phyloP scores from a whole-genome alignment of 1,139 yeast species.

The Yamadazyma atlantica region DNA sequence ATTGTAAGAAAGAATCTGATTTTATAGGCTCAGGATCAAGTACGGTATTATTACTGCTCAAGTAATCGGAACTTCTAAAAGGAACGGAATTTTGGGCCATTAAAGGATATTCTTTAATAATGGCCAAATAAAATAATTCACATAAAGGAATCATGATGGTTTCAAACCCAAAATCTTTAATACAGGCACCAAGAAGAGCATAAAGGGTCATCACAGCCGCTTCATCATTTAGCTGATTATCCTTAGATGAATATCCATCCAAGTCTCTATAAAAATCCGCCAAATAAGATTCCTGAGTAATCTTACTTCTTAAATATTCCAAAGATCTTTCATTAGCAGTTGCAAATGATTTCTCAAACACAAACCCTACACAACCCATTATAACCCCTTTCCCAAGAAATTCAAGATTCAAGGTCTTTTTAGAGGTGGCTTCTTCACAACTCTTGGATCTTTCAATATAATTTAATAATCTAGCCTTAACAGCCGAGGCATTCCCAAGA shows the following conservation, averaged over 20 bases:
- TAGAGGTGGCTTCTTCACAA: slow-evolving; percentile 53
- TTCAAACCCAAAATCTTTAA: slow-evolving; percentile 81
- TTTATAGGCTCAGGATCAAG: slow-evolving; percentile 6
- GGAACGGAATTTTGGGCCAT: slow-evolving; percentile 44
- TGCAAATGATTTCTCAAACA: slow-evolving; percentile 54
- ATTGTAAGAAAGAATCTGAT: slow-evolving; percentile 18
- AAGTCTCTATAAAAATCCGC: slow-evolving; percentile 52
- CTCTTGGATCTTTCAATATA: slow-evolving; percentile 63
- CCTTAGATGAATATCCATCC: slow-evolving; percentile 40
- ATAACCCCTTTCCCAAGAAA: slow-evolving; percentile 59
- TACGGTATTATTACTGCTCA: slow-evolving; percentile 1
- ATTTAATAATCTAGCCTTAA: slow-evolving; percentile 28
- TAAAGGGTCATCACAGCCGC: slow-evolving; percentile 52
- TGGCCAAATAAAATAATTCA: slow-evolving; percentile 62
- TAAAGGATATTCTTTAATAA: slow-evolving; percentile 66
- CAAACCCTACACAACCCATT: slow-evolving; percentile 54
- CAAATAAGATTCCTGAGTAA: slow-evolving; percentile 42
- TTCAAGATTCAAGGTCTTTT: slow-evolving; percentile 47
- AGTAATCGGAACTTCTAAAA: slow-evolving; percentile 19
- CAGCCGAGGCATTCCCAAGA: slow-evolving; percentile 11
- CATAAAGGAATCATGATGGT: slow-evolving; percentile 58
- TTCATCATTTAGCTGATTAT: slow-evolving; percentile 34
- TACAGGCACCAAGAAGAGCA: slow-evolving; percentile 65
- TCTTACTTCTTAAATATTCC: slow-evolving; percentile 55
- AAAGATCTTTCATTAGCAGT: slow-evolving; percentile 38